Percentiles rank a stretch among this genome's conserved stretches.
Conservation (phyloP, 495 filamentous ascomycete species). For the Sporormia fimetaria region DNA sequence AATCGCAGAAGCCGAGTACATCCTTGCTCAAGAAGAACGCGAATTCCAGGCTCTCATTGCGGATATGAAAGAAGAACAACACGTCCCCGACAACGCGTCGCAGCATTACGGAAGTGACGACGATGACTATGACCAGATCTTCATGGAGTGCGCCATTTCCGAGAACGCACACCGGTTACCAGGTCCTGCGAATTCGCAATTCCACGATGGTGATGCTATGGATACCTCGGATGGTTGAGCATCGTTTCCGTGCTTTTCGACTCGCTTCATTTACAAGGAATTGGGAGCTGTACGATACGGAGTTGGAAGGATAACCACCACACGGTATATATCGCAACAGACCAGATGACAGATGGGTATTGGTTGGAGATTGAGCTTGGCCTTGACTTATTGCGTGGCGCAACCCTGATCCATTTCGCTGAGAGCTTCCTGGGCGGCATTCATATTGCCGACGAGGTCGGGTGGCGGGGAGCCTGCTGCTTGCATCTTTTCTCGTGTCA, state of each 20-base stretch:
- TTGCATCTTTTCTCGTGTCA: slow-evolving; percentile 61
- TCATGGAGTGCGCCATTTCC: slow-evolving; percentile 37
- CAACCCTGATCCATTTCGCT: slow-evolving; percentile 60
- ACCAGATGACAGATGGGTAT: background rate
- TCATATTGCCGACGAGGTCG: slow-evolving; percentile 84
- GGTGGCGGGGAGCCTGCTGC: slow-evolving; percentile 76
- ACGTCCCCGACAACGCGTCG: slow-evolving; percentile 3
- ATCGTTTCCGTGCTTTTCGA: background rate
- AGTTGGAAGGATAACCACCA: too few relatives aligned
- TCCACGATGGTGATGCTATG: slow-evolving; percentile 19
- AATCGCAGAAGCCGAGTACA: slow-evolving; percentile 33
- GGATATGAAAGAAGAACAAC: slow-evolving; percentile 30
- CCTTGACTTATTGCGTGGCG: slow-evolving; percentile 55
- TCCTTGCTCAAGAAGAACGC: slow-evolving; percentile 43
- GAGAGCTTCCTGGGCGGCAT: slow-evolving; percentile 59
- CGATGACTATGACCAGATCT: slow-evolving; percentile 49
- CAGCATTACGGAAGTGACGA: slow-evolving; percentile 35
- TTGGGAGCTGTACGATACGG: background rate
- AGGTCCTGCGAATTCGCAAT: background rate
- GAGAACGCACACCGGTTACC: slow-evolving; percentile 1
- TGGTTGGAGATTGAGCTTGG: too few relatives aligned
- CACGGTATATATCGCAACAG: too few relatives aligned
- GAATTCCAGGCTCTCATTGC: slow-evolving; percentile 49
- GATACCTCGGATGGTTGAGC: slow-evolving; percentile 22
- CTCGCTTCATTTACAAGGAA: background rate